phyloP scores from a whole-genome alignment of 2,329 filamentous ascomycete species.

The Verticillium isaacii region DNA sequence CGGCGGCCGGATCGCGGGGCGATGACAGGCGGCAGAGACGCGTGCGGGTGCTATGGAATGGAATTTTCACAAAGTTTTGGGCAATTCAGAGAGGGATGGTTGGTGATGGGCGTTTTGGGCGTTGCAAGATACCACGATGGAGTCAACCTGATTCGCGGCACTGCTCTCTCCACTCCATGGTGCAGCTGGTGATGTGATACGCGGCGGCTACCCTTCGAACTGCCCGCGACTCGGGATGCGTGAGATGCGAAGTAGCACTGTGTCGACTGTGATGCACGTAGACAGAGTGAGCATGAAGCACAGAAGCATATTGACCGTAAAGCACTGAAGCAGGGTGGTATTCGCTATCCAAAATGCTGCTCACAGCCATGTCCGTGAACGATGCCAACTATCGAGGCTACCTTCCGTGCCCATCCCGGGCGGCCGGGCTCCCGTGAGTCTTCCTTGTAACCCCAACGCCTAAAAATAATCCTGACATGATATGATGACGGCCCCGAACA shows the following conservation, averaged over 20 bases:
- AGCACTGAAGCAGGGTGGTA: background rate
- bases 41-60: background rate
- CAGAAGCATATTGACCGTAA: background rate
- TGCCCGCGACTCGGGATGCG: too few species aligned
- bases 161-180: background rate
- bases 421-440: background rate
- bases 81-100: background rate
- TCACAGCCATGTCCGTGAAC: background rate
- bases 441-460: background rate
- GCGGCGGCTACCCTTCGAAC: too few species aligned
- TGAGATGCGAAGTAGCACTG: too few species aligned
- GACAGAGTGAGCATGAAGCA: too few species aligned
- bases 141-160: background rate
- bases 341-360: background rate
- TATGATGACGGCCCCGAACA: background rate
- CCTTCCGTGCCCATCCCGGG: background rate
- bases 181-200: background rate
- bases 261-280: too few species aligned
- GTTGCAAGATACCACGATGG: slow-evolving; percentile 12
- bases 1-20: too few species aligned
- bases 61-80: background rate
- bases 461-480: background rate
- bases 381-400: background rate
- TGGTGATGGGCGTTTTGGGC: background rate
- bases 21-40: background rate